These are phyloP conservation scores for Sarcomyxa edulis DNA, from an alignment of 768 basidiomycete genomes.

Conservation along the genomic window DNA sequence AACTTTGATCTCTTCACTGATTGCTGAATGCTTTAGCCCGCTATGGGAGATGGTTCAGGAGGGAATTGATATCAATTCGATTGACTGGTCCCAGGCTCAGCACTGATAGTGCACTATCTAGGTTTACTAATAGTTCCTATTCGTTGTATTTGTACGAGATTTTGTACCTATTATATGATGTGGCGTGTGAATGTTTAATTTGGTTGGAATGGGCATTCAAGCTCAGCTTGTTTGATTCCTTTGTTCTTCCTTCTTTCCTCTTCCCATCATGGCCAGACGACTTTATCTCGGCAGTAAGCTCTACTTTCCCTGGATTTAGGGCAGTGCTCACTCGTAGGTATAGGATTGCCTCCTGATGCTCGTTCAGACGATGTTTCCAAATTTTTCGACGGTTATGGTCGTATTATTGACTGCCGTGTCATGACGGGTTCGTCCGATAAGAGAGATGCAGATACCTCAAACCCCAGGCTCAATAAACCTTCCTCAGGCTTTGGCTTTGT, in stretches of 20 bases:
- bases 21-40: conserved; percentile 48
- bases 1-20: conserved; percentile 1
- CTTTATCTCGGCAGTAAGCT: conserved; percentile 80
- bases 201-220: conserved; percentile 5
- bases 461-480: conserved; percentile 15
- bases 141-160: conserved; percentile 8
- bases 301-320: conserved; percentile 5
- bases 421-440: conserved; percentile 71
- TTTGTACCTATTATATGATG: conserved; percentile 6
- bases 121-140: conserved; percentile 8
- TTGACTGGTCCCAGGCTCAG: conserved; percentile 91
- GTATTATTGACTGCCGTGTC: conserved; percentile 85
- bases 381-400: conserved; percentile 88
- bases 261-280: conserved; percentile 70
- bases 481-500: conserved; percentile 87
- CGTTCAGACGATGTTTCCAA: conserved; percentile 82
- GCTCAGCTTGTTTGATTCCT: neutral
- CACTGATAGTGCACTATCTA: conserved; percentile 31
- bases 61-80: conserved; percentile 92
- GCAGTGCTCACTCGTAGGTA: too few species aligned
- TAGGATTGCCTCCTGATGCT: conserved; percentile 80
- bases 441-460: conserved; percentile 12
- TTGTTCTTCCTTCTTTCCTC: conserved; percentile 26
- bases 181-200: conserved; percentile 10
- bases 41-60: conserved; percentile 99